phyloP scores from a whole-genome alignment of 805 yeast genomes.

The Myxozyma melibiosi region DNA sequence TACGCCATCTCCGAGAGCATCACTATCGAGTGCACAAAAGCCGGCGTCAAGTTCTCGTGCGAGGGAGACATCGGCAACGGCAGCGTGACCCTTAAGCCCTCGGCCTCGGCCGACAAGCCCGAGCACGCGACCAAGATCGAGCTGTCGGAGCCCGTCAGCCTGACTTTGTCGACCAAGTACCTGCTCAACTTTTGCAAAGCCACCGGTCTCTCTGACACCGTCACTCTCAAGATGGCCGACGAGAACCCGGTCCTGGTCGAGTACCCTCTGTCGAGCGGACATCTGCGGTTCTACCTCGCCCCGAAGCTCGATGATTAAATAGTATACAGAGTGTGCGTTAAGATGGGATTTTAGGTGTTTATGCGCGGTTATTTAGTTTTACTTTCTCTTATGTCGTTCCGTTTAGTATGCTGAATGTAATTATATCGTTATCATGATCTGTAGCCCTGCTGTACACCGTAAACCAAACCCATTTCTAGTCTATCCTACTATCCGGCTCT shows the following conservation, averaged over 20 bases:
- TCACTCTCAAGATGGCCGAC: conserved; percentile 83
- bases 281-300: conserved; percentile 92
- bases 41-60: conserved; percentile 82
- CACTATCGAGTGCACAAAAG: conserved; percentile 84
- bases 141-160: conserved; percentile 81
- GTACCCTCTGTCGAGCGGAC: conserved; percentile 87
- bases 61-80: conserved; percentile 94
- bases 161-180: conserved; percentile 90
- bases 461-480: too few relatives aligned
- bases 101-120: conserved; percentile 76
- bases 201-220: conserved; percentile 70
- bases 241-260: conserved; percentile 94
- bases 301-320: conserved; percentile 84
- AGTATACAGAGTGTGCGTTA: background rate
- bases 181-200: conserved; percentile 91
- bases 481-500: background rate
- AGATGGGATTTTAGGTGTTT: background rate
- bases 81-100: conserved; percentile 80
- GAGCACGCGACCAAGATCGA: conserved; percentile 74
- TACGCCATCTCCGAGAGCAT: conserved; percentile 84
- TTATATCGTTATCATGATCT: too few relatives aligned
- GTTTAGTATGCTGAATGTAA: too few relatives aligned
- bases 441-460: too few relatives aligned
- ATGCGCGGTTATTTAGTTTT: background rate
- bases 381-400: background rate